phyloP scores from a whole-genome alignment of 176 grass and related monocot species.

The bread wheat (Triticum aestivum) region IWGSC_CS_RefSeq_v2.1 NC_057799.1:366610076-366610575 shows the following conservation, averaged over 20 bases:
- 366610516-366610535: constrained; percentile 59
- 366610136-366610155: not conserved
- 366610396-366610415: constrained; percentile 90
- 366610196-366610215: constrained; percentile 81
- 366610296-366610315: constrained; percentile 55
- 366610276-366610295: constrained; percentile 47
- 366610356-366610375: constrained; percentile 19
- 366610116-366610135: constrained; percentile 9
- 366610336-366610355: constrained; percentile 31
- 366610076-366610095: constrained; percentile 66
- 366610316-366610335: constrained; percentile 36
- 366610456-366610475: constrained; percentile 73
- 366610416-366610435: constrained; percentile 54
- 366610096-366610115: constrained; percentile 13
- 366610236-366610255: constrained; percentile 76
- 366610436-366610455: constrained; percentile 60
- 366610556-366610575: constrained; percentile 71
- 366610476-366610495: constrained; percentile 56
- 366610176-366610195: constrained; percentile 73
- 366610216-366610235: constrained; percentile 73
- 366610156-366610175: constrained; percentile 37
- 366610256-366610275: constrained; percentile 43
- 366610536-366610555: constrained; percentile 65
- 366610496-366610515: constrained; percentile 27
- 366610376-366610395: constrained; percentile 86